Percentiles rank a stretch among this genome's conserved stretches.
Evolutionary conservation across 345 rosid species (phyloP).

Genomic region (Pelargonium nanum): DNA sequence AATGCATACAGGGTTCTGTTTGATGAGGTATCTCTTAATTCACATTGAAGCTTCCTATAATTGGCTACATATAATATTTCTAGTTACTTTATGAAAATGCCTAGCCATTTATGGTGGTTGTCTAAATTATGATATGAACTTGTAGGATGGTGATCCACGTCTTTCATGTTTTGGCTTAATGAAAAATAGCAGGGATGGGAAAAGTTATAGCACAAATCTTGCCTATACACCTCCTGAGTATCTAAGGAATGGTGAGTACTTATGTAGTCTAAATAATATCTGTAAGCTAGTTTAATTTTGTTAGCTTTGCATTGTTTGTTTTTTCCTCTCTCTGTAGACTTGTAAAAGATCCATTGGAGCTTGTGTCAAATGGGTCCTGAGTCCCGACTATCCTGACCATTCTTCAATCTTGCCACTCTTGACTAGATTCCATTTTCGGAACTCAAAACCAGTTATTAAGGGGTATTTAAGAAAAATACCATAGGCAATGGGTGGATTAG

Average conservation of each 20-base stretch:
- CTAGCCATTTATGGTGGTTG: background rate
- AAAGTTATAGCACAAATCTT: conserved; percentile 88
- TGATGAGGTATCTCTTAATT: conserved; percentile 64
- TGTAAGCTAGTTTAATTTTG: background rate
- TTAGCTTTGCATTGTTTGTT: too few species aligned
- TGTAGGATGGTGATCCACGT: conserved; percentile 92
- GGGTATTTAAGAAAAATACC: too few species aligned
- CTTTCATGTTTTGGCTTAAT: conserved; percentile 97
- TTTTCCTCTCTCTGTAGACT: background rate
- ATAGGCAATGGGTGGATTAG: too few species aligned
- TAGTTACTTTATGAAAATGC: background rate
- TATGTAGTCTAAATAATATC: too few species aligned
- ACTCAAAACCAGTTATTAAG: too few species aligned
- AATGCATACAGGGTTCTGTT: conserved; percentile 96
- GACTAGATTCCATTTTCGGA: too few species aligned
- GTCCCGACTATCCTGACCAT: too few species aligned
- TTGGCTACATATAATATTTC: background rate
- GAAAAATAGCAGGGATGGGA: conserved; percentile 92
- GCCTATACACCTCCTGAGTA: conserved; percentile 97
- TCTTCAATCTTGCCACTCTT: too few species aligned
- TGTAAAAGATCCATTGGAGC: background rate
- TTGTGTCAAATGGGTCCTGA: too few species aligned
- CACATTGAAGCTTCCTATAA: background rate
- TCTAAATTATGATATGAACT: conserved; percentile 13
- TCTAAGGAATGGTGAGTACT: conserved; percentile 58